Evolutionary conservation across 257 asterid species (phyloP), one percentile per base, ranked within the genome.

Genomic region (Leptodermis oblonga): DNA sequence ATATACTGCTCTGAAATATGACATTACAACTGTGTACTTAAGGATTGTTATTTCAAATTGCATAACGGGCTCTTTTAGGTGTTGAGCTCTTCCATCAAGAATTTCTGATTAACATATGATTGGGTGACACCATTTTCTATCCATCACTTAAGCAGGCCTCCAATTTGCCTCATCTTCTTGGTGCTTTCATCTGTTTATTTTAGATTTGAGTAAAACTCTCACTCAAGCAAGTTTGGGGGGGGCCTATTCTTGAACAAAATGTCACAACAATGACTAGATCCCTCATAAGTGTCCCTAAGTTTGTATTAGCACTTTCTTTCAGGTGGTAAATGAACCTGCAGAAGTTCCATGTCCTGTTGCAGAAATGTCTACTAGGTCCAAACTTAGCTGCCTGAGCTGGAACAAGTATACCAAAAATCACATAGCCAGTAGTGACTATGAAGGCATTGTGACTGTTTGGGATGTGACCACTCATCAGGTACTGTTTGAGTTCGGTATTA

Each of bases 331-430:
- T 71, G 93, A 87, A 74, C 86, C 93, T 30, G 85, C 85, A 22
- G 85, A 86, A 37, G 85, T 67, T 51, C 96, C 88, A 67, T 92
- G 88, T 70, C 92, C 96, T 53, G 74, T 87, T 54, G 97, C 88
- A 9, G 97, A 91, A 75, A 91, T 91, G 92, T 41, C 93, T 23
- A 87, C 95, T 18, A 69, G 95, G 65, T 85, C 96, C 70, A 92
- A 92, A 71, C 88, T 92, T 59, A 92, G 96, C 74, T 92, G 96
- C 76, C 82, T 89, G 82, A 92, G 97, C 77, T 92, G 97, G 96
- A 92, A 92, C 74, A 89, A 86, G 80, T 89, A 81, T 70, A 67
- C 83, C 34, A 92, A 87, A 75, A 86, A 78, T 77, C 85, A 87
- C 68, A 78, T 92, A 73, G 96, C 92, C n/a, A 92, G 97, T 73